phyloP scores from a whole-genome alignment of 441 rosid genomes.

The Jatropha podagrica region DNA sequence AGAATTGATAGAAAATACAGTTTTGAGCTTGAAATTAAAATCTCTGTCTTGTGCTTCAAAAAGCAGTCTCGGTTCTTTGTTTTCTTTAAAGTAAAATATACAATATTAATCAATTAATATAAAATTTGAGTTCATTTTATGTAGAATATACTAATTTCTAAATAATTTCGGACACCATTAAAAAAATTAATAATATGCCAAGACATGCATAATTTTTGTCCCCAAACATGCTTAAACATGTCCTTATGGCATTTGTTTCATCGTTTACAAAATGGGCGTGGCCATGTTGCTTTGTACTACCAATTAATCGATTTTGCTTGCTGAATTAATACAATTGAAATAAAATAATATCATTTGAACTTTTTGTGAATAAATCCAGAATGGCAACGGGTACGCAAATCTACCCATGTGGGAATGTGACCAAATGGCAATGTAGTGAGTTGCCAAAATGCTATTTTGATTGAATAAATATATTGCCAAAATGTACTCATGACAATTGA shows the following conservation, averaged over 20 bases:
- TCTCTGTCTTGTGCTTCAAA: not conserved
- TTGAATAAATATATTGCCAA: not conserved
- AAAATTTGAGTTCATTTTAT: not conserved
- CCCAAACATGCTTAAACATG: not conserved
- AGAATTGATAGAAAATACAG: not conserved
- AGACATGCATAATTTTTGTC: not conserved
- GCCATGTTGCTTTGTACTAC: not conserved
- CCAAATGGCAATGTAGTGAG: not conserved
- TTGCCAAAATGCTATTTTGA: not conserved
- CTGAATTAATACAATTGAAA: not conserved
- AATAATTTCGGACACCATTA: too few species aligned
- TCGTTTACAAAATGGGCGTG: not conserved
- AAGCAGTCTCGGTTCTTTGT: not conserved
- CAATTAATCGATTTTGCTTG: not conserved
- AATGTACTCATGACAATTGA: too few species aligned
- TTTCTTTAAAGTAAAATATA: not conserved
- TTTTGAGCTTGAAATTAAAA: not conserved
- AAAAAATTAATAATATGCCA: not conserved
- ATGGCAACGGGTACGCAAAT: not conserved
- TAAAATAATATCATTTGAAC: too few species aligned
- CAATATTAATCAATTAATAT: not conserved
- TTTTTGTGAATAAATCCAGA: not conserved
- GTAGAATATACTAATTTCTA: too few species aligned
- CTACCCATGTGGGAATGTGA: constrained; percentile 1
- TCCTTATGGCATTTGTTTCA: not conserved